phyloP scores from a whole-genome alignment of 1,284 basidiomycete genomes.

The Malassezia sp. region DNA sequence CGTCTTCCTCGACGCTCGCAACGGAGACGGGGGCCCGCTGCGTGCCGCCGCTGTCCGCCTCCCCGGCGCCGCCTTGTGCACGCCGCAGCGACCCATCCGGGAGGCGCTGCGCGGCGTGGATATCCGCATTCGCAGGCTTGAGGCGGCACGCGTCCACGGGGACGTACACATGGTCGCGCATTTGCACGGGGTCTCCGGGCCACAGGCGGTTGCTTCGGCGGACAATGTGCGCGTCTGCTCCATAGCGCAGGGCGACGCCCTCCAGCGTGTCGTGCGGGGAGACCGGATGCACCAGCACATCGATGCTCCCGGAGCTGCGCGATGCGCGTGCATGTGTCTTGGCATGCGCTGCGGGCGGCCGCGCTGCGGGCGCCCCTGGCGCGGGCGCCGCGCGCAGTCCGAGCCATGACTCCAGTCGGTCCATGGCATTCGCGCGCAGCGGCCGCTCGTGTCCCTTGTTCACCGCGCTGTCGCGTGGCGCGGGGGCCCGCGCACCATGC shows the following conservation, averaged over 20 bases:
- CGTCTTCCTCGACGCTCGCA: constrained; percentile 11
- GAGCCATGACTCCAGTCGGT: constrained; percentile 28
- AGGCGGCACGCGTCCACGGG: constrained; percentile 37
- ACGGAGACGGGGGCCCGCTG: background rate
- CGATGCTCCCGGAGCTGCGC: constrained; percentile 5
- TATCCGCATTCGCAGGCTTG: constrained; percentile 26
- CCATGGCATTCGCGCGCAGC: constrained; percentile 18
- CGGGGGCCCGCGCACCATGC: too few species aligned
- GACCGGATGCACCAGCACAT: constrained; percentile 40
- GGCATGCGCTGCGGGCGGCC: too few species aligned
- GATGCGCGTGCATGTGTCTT: too few species aligned
- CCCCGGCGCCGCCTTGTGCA: too few species aligned
- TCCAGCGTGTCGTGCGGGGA: constrained; percentile 30
- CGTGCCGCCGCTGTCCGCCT: background rate
- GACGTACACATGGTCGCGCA: constrained; percentile 36
- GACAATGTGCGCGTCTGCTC: constrained; percentile 32
- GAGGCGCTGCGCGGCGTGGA: constrained; percentile 14
- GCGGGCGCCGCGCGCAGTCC: constrained; percentile 16
- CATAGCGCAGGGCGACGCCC: constrained; percentile 37
- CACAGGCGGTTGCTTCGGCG: constrained; percentile 40
- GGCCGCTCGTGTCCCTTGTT: too few species aligned
- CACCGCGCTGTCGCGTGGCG: too few species aligned
- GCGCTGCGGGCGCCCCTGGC: background rate
- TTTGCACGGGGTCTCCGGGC: constrained; percentile 41
- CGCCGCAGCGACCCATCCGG: constrained; percentile 10